Evolutionary conservation across 306 rosid genomes (phyloP).

Genomic region (Carpinus viminea): DNA sequence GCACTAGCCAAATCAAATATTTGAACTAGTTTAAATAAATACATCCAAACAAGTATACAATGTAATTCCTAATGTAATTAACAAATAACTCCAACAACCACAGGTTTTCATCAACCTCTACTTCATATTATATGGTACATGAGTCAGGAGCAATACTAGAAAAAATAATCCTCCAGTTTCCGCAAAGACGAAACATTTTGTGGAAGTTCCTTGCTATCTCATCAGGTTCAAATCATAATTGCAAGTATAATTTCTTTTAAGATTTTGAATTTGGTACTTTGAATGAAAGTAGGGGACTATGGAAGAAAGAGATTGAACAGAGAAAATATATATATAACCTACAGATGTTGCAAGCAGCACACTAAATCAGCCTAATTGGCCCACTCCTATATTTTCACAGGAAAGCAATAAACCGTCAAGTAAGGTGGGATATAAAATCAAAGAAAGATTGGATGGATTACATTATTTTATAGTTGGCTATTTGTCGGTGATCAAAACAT

Average conservation of each 20-base stretch:
- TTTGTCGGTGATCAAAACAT: no score
- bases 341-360: no score
- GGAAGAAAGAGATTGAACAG: no score
- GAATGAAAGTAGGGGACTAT: background rate
- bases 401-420: constrained; percentile 7
- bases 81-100: constrained; percentile 28
- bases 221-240: constrained; percentile 88
- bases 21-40: background rate
- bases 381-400: constrained; percentile 72
- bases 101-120: background rate
- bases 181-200: constrained; percentile 80
- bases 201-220: constrained; percentile 80
- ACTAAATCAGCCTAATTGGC: constrained; percentile 46
- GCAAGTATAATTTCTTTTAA: constrained; percentile 39
- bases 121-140: constrained; percentile 88
- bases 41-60: background rate
- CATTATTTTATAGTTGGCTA: no score
- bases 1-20: background rate
- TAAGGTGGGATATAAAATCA: constrained; percentile 36
- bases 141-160: constrained; percentile 96
- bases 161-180: constrained; percentile 94
- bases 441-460: background rate
- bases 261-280: constrained; percentile 3
- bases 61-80: constrained; percentile 11
- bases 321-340: no score